These are phyloP conservation scores for Yarrowia sp. DNA, from an alignment of 805 yeast genomes.

Conservation along the genomic window DNA sequence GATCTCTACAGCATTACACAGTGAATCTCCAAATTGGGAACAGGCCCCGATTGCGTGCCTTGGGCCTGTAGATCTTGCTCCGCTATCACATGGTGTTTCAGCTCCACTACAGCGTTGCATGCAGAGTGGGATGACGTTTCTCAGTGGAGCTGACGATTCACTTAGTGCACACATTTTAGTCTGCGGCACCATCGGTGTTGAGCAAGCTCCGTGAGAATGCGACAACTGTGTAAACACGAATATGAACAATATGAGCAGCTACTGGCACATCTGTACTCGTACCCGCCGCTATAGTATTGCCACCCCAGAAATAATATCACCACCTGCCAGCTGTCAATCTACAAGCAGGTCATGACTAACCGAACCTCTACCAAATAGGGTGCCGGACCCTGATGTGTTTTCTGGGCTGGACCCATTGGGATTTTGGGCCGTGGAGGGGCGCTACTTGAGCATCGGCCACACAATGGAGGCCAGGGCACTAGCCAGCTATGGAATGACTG, in stretches of 20 bases:
- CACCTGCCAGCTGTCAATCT: too few relatives aligned
- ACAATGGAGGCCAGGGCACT: not conserved
- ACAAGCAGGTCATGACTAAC: too few relatives aligned
- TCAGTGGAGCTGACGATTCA: too few relatives aligned
- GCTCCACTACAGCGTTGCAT: conserved; percentile 12
- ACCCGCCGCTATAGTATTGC: too few relatives aligned
- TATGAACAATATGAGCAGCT: too few relatives aligned
- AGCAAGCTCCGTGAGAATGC: not conserved
- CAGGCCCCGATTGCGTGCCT: not conserved
- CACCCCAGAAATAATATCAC: too few relatives aligned
- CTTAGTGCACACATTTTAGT: not conserved
- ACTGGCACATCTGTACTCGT: too few relatives aligned
- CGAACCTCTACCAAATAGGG: too few relatives aligned
- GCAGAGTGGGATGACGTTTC: not conserved
- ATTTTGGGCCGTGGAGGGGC: too few relatives aligned
- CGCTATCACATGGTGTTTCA: conserved; percentile 2
- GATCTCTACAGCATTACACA: not conserved
- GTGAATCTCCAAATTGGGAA: not conserved
- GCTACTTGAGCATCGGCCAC: too few relatives aligned
- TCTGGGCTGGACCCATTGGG: not conserved
- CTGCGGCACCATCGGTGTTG: not conserved
- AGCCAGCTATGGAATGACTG: not conserved
- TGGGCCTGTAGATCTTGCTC: not conserved
- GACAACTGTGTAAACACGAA: too few relatives aligned
- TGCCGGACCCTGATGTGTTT: too few relatives aligned